A percentile compares a stretch with the other conserved stretches of the same genome.
phyloP scores from a whole-genome alignment of 495 filamentous ascomycete species.

The Podospora fimiseda region DNA sequence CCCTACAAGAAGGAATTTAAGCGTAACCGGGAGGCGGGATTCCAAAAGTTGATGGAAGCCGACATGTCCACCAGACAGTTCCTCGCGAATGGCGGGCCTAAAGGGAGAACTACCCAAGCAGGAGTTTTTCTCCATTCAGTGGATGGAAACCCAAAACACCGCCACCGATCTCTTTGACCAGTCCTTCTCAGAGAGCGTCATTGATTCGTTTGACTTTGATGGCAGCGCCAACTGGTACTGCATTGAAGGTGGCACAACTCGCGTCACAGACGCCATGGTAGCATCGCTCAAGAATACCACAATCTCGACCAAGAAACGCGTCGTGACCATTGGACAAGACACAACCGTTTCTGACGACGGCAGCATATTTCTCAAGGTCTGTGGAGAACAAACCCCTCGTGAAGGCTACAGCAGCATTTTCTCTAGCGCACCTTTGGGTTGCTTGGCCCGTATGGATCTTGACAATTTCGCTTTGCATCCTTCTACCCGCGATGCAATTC shows the following conservation, averaged over 20 bases:
- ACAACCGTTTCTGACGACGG: not conserved
- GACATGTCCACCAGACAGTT: not conserved
- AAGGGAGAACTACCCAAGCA: not conserved
- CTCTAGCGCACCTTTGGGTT: constrained; percentile 24
- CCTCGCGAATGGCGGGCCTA: not conserved
- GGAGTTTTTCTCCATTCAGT: not conserved
- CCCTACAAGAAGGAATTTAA: not conserved
- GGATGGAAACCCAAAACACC: not conserved
- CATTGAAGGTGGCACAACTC: constrained; percentile 17
- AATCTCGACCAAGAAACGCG: constrained; percentile 14
- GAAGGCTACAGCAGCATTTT: constrained; percentile 25
- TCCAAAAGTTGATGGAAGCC: constrained; percentile 1
- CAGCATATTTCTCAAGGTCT: not conserved
- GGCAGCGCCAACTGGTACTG: constrained; percentile 6
- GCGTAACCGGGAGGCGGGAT: not conserved
- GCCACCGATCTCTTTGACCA: constrained; percentile 23
- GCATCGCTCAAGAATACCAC: constrained; percentile 5
- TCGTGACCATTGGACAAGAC: not conserved
- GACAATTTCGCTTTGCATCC: constrained; percentile 12
- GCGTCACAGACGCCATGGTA: constrained; percentile 2
- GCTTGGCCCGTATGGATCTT: constrained; percentile 25
- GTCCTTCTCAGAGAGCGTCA: constrained; percentile 27
- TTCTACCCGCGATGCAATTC: constrained; percentile 14
- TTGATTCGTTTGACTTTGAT: constrained; percentile 32
- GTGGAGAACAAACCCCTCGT: not conserved